Conservation (phyloP, 345 rosid species). For the Melaleuca quinquenervia region DNA sequence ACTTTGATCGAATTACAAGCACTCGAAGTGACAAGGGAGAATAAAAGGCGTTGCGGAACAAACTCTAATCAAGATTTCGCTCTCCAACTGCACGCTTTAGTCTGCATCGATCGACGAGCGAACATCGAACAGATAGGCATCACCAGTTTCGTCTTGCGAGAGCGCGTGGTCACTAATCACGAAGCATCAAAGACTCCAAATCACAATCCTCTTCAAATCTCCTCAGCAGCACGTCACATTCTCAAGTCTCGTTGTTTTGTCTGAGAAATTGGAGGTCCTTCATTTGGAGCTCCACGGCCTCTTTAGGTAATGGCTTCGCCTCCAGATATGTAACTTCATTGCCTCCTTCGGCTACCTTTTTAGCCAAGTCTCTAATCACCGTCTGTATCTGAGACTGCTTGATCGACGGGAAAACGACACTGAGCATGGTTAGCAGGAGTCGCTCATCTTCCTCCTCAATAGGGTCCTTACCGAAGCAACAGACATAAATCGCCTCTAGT, state of each 20-base stretch:
- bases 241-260: constrained; percentile 47
- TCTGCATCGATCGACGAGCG: background rate
- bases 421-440: constrained; percentile 47
- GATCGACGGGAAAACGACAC: constrained; percentile 63
- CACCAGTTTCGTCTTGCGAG: background rate
- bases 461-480: constrained; percentile 65
- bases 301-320: constrained; percentile 53
- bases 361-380: constrained; percentile 53
- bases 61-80: background rate
- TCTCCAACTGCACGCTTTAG: background rate
- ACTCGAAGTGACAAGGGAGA: background rate
- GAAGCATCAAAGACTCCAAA: background rate
- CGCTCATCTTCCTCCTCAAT: constrained; percentile 71
- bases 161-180: background rate
- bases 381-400: constrained; percentile 36
- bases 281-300: constrained; percentile 78
- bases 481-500: constrained; percentile 68
- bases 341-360: constrained; percentile 49
- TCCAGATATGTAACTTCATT: constrained; percentile 28
- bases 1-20: background rate
- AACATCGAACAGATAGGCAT: background rate
- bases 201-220: background rate
- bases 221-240: background rate
- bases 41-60: background rate
- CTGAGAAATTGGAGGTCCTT: constrained; percentile 86